Conservation (phyloP, 2,329 filamentous ascomycete species). For the Aureobasidium sp. region DNA sequence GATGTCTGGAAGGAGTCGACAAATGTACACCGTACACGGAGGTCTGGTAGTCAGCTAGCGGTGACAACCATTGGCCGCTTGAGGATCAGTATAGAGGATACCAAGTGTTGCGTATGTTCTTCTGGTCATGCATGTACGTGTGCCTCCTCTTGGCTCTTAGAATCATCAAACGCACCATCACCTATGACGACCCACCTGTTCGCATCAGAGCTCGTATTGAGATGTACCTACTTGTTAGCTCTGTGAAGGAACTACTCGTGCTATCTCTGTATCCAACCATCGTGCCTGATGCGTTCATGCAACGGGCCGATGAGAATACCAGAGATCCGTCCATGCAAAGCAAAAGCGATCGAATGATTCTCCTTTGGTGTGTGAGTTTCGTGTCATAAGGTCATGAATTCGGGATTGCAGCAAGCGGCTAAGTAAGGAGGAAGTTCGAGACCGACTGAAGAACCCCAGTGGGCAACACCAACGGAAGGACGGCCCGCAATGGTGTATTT, state of each 20-base stretch:
- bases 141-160: background rate
- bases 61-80: background rate
- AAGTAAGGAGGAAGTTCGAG: background rate
- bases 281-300: background rate
- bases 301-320: background rate
- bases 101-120: background rate
- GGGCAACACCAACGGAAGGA: background rate
- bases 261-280: background rate
- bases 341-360: background rate
- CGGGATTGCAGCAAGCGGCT: background rate
- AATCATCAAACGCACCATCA: background rate
- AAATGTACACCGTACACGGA: background rate
- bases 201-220: conserved; percentile 1
- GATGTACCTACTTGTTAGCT: conserved; percentile 2
- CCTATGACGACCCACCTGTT: conserved; percentile 2
- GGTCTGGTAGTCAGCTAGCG: background rate
- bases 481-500: background rate
- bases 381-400: background rate
- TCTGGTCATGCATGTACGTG: background rate
- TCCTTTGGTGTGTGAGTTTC: background rate
- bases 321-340: background rate
- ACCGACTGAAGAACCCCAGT: background rate
- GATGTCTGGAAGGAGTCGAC: background rate
- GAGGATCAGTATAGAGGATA: background rate
- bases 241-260: background rate